Conservation (phyloP, 2,329 filamentous ascomycete species). For the Cordyceps cateniannulata region DNA sequence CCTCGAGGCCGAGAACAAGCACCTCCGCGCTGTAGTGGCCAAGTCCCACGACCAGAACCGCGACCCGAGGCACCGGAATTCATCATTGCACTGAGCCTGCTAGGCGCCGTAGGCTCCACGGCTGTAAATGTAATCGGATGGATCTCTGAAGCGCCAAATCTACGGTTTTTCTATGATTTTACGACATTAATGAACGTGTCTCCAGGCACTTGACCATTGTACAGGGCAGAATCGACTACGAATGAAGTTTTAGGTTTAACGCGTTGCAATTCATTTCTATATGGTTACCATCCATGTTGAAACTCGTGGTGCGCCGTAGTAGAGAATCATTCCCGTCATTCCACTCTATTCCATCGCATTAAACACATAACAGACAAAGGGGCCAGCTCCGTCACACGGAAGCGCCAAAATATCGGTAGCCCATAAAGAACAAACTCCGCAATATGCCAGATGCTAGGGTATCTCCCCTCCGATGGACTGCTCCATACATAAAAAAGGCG, state of each 20-base stretch:
- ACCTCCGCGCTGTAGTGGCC: conserved; percentile 14
- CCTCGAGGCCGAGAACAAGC: conserved; percentile 41
- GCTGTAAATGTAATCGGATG: neutral
- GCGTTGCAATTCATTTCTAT: conserved; percentile 2
- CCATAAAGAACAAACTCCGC: conserved; percentile 7
- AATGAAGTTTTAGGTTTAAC: neutral
- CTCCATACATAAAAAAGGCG: neutral
- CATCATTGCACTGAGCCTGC: neutral
- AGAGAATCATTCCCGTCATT: neutral
- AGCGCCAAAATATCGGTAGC: neutral
- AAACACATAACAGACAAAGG: neutral
- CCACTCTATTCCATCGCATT: neutral
- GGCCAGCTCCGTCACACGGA: neutral
- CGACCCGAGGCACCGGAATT: neutral
- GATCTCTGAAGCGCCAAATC: neutral
- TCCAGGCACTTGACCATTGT: neutral
- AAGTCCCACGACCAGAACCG: neutral
- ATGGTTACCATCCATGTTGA: neutral
- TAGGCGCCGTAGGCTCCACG: neutral
- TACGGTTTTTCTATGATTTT: neutral
- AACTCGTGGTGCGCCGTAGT: conserved; percentile 5
- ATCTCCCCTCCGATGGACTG: conserved; percentile 1
- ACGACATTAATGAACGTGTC: neutral
- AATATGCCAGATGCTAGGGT: conserved; percentile 11
- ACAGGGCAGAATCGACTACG: neutral